phyloP scores from a whole-genome alignment of 129 eudicot species.

The Smallanthus sonchifolius region DNA sequence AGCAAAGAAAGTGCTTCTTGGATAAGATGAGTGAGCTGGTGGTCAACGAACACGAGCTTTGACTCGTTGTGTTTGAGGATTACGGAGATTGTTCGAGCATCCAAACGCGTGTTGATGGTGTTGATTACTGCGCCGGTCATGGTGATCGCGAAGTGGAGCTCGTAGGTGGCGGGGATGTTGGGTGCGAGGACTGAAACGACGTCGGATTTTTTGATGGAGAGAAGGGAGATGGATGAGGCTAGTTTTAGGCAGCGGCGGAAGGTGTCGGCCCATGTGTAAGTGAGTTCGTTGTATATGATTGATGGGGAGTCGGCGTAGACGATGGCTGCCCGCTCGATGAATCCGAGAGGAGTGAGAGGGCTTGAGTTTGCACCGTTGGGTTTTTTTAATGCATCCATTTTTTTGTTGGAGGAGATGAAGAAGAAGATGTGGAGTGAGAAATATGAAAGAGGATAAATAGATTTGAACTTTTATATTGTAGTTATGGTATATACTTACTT shows the following conservation, averaged over 20 bases:
- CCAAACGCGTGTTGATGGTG: slow-evolving; percentile 33
- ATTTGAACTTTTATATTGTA: background rate
- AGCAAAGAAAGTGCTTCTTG: slow-evolving; percentile 20
- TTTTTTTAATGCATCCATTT: slow-evolving; percentile 33
- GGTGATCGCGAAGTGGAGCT: slow-evolving; percentile 29
- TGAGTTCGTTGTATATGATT: slow-evolving; percentile 36
- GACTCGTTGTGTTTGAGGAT: slow-evolving; percentile 24
- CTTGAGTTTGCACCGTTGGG: slow-evolving; percentile 46
- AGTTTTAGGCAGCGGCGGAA: slow-evolving; percentile 39
- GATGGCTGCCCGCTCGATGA: slow-evolving; percentile 62
- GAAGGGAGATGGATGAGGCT: slow-evolving; percentile 55
- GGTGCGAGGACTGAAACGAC: slow-evolving; percentile 75
- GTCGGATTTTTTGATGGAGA: slow-evolving; percentile 36
- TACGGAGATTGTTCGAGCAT: slow-evolving; percentile 22
- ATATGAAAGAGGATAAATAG: background rate
- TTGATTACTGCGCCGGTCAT: slow-evolving; percentile 31
- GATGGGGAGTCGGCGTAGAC: slow-evolving; percentile 55
- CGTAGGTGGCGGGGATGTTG: slow-evolving; percentile 58
- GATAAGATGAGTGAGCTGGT: slow-evolving; percentile 15
- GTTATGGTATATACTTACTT: background rate
- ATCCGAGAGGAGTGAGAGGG: slow-evolving; percentile 59
- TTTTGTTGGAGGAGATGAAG: background rate
- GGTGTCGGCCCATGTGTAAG: slow-evolving; percentile 61
- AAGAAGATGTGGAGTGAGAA: background rate
- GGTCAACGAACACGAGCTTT: slow-evolving; percentile 32